Evolutionary conservation across 371 early-diverging fungal species (phyloP).

Genomic region (Lichtheimia corymbifera): DNA sequence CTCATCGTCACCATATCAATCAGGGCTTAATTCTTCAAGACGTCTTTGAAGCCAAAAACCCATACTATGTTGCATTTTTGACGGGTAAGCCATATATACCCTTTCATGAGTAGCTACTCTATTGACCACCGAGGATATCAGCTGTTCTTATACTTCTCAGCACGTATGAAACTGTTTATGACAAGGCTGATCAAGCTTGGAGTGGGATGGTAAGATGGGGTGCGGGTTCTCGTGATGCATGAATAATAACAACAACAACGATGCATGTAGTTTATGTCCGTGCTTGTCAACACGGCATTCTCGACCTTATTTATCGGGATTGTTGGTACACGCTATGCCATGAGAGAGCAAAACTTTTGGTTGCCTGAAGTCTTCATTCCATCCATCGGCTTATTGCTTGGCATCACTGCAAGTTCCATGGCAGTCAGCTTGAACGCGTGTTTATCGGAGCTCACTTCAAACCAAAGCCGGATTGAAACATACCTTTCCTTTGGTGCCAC

Average conservation of each 20-base stretch:
- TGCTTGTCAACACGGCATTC: conserved; percentile 42
- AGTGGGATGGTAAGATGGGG: conserved; percentile 47
- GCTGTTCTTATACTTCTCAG: conserved; percentile 44
- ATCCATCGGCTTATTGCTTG: conserved; percentile 81
- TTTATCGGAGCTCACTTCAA: conserved; percentile 40
- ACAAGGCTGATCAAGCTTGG: conserved; percentile 51
- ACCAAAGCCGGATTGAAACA: conserved; percentile 73
- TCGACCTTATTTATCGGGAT: conserved; percentile 50
- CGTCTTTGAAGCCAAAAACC: conserved; percentile 56
- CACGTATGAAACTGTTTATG: conserved; percentile 55
- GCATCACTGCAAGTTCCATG: conserved; percentile 78
- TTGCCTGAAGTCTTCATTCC: conserved; percentile 80
- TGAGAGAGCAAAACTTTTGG: conserved; percentile 71
- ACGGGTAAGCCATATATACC: conserved; percentile 34
- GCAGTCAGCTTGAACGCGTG: conserved; percentile 70
- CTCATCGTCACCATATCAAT: not conserved
- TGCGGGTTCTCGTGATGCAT: not conserved
- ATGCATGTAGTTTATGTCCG: conserved; percentile 41
- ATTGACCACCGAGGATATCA: conserved; percentile 6
- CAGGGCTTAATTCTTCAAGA: conserved; percentile 61
- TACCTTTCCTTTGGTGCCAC: conserved; percentile 78
- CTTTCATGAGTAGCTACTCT: not conserved
- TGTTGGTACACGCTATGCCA: conserved; percentile 68
- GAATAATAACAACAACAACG: not conserved
- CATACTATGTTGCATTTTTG: conserved; percentile 53